These are phyloP conservation scores for Fusarium xylarioides DNA, from an alignment of 2,329 filamentous ascomycete species.

Conservation along the genomic window DNA sequence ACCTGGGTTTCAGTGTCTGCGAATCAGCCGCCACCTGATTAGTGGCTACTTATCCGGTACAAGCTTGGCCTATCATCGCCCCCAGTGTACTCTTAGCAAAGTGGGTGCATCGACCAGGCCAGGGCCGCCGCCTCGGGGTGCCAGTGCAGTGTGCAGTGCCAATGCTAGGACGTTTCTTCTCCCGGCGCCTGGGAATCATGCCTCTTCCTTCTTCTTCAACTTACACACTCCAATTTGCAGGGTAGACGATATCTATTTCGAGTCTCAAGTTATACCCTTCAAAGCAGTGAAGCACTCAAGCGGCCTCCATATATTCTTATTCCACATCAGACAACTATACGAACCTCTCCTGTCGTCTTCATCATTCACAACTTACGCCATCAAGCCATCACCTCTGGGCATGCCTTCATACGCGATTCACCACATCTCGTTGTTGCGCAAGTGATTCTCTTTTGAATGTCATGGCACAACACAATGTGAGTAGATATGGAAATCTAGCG, in stretches of 20 bases:
- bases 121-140: conserved; percentile 50
- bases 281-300: not conserved
- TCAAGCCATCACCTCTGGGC: conserved; percentile 42
- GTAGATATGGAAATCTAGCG: conserved; percentile 27
- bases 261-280: conserved; percentile 26
- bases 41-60: conserved; percentile 43
- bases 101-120: conserved; percentile 47
- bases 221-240: conserved; percentile 45
- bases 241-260: conserved; percentile 41
- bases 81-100: conserved; percentile 48
- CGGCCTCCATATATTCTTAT: not conserved
- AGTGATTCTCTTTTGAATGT: conserved; percentile 47
- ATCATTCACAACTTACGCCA: conserved; percentile 33
- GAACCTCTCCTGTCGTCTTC: conserved; percentile 16
- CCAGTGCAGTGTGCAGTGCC: conserved; percentile 49
- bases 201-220: conserved; percentile 48
- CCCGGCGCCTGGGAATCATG: conserved; percentile 48
- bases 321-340: not conserved
- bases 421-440: conserved; percentile 48
- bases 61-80: conserved; percentile 44
- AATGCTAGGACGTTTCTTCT: conserved; percentile 53
- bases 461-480: conserved; percentile 54
- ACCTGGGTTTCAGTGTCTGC: not conserved
- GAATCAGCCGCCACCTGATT: conserved; percentile 18
- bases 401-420: conserved; percentile 46